These are phyloP conservation scores for Cardamine resedifolia DNA, from an alignment of 345 rosid species.

Conservation along the genomic window DNA sequence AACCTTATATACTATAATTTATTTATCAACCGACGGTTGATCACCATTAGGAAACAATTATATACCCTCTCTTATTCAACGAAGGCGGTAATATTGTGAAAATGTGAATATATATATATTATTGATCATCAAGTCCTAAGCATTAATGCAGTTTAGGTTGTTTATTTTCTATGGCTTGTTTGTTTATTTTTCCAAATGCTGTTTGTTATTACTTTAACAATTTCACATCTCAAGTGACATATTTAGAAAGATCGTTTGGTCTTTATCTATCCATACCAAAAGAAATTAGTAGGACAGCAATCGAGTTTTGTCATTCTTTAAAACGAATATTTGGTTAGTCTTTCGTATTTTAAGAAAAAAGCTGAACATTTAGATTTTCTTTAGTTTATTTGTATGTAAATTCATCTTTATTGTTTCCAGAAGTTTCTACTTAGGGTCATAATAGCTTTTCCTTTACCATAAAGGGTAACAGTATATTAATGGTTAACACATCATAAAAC, in stretches of 20 bases:
- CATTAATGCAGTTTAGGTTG: neutral
- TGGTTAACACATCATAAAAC: conserved; percentile 23
- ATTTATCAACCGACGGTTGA: neutral
- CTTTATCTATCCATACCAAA: neutral
- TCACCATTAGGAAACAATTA: neutral
- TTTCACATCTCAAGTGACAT: neutral
- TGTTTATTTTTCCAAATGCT: neutral
- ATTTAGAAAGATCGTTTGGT: neutral
- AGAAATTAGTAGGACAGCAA: neutral
- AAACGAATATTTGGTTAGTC: neutral
- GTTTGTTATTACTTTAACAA: neutral
- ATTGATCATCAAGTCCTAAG: neutral
- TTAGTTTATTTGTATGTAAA: neutral
- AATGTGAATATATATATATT: neutral
- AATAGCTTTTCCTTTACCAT: conserved; percentile 25
- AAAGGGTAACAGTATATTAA: conserved; percentile 30
- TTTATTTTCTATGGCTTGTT: neutral
- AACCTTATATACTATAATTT: neutral
- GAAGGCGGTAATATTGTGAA: neutral
- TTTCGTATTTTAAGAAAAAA: neutral
- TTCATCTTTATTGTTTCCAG: conserved; percentile 10
- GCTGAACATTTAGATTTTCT: neutral
- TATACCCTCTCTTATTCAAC: neutral
- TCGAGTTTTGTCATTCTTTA: neutral
- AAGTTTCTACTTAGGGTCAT: neutral